A percentile compares a stretch with the other conserved stretches of the same genome.
phyloP scores from a whole-genome alignment of 805 yeast species.

The Kodamaea nitidulidarum region DNA sequence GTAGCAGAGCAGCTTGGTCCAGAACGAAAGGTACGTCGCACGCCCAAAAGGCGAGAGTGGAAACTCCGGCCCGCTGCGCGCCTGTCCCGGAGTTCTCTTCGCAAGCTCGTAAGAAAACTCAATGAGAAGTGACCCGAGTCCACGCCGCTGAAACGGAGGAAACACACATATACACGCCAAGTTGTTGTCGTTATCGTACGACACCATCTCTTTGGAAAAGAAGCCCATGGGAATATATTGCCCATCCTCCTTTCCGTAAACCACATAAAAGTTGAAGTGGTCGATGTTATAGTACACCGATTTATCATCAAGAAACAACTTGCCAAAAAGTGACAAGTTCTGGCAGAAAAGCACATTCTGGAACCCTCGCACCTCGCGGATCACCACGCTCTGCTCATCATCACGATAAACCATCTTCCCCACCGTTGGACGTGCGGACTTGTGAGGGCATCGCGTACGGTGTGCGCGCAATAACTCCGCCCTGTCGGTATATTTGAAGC shows the following conservation, averaged over 20 bases:
- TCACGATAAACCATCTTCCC: conserved; percentile 73
- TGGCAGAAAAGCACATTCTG: conserved; percentile 70
- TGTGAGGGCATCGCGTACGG: conserved; percentile 35
- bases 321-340: conserved; percentile 77
- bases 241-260: conserved; percentile 48
- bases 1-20: conserved; percentile 51
- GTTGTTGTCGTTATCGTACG: conserved; percentile 73
- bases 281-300: conserved; percentile 80
- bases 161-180: conserved; percentile 87
- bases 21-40: conserved; percentile 65
- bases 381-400: conserved; percentile 40
- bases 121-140: conserved; percentile 74
- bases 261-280: conserved; percentile 72
- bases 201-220: conserved; percentile 79
- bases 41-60: conserved; percentile 85
- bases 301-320: conserved; percentile 84
- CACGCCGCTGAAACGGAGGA: conserved; percentile 84
- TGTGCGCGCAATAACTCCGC: conserved; percentile 49
- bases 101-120: conserved; percentile 82
- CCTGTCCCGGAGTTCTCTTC: conserved; percentile 46
- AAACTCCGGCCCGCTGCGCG: conserved; percentile 83
- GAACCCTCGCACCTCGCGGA: conserved; percentile 66
- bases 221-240: conserved; percentile 72
- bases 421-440: conserved; percentile 36
- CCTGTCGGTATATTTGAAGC: conserved; percentile 74